Evolutionary conservation across 352 stramenopile genomes (phyloP).

Genomic region (Pythium sukuiense): DNA sequence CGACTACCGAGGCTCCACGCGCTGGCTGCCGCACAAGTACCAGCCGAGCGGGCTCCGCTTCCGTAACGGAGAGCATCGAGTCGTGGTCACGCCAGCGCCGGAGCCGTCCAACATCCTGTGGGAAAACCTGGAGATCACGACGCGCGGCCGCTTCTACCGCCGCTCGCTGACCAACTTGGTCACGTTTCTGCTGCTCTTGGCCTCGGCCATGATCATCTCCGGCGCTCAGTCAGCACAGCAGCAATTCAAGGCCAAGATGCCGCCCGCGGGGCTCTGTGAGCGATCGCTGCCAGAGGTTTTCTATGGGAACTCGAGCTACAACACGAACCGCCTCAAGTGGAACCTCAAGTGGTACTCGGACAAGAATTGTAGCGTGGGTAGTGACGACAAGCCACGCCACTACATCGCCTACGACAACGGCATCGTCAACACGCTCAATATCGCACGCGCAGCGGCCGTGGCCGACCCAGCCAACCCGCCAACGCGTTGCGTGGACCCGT

Average conservation of each 20-base stretch:
- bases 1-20: conserved; percentile 68
- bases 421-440: conserved; percentile 41
- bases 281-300: conserved; percentile 52
- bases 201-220: conserved; percentile 74
- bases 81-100: background rate
- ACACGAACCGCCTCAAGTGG: conserved; percentile 32
- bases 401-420: conserved; percentile 69
- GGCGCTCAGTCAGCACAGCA: conserved; percentile 69
- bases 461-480: conserved; percentile 1
- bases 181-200: conserved; percentile 57
- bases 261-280: conserved; percentile 56
- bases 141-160: conserved; percentile 55
- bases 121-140: conserved; percentile 81
- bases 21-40: conserved; percentile 41
- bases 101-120: conserved; percentile 80
- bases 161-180: conserved; percentile 63
- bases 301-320: conserved; percentile 44
- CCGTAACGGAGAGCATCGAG: conserved; percentile 33
- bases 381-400: conserved; percentile 36
- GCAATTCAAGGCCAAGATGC: conserved; percentile 69
- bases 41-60: conserved; percentile 66
- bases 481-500: conserved; percentile 52
- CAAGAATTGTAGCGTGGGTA: conserved; percentile 34
- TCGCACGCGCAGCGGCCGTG: conserved; percentile 20
- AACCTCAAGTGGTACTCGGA: conserved; percentile 56